These are phyloP conservation scores for Crucihimalaya himalaica DNA, from an alignment of 345 rosid species.

Conservation along the genomic window DNA sequence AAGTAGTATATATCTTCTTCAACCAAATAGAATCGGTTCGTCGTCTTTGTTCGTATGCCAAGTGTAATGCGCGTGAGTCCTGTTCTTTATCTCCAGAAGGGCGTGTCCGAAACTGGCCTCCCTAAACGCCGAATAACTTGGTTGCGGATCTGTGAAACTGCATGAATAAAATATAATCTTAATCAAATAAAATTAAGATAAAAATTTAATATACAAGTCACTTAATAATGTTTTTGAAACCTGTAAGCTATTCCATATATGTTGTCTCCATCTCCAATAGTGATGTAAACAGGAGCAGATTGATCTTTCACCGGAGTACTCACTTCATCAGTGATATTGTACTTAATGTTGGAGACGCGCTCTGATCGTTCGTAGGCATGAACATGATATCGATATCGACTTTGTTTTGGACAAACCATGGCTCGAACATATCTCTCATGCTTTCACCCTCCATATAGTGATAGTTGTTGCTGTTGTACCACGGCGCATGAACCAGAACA, in stretches of 20 bases:
- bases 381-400: constrained; percentile 55
- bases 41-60: constrained; percentile 63
- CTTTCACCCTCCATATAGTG: constrained; percentile 60
- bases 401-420: constrained; percentile 51
- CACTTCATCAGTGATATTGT: constrained; percentile 53
- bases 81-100: constrained; percentile 52
- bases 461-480: constrained; percentile 44
- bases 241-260: constrained; percentile 64
- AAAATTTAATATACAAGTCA: no score
- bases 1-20: constrained; percentile 44
- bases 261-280: constrained; percentile 78
- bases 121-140: constrained; percentile 56
- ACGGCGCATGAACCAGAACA: constrained; percentile 35
- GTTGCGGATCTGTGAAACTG: constrained; percentile 57
- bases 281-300: constrained; percentile 61
- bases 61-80: constrained; percentile 53
- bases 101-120: constrained; percentile 71
- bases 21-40: constrained; percentile 46
- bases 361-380: constrained; percentile 55
- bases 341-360: constrained; percentile 54
- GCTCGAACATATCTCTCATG: constrained; percentile 51
- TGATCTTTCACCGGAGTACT: constrained; percentile 47
- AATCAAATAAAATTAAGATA: no score
- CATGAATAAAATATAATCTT: not conserved
- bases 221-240: constrained; percentile 25